These are phyloP conservation scores for Thermoascus crustaceus DNA, from an alignment of 2,329 filamentous ascomycete species.

Conservation along the genomic window DNA sequence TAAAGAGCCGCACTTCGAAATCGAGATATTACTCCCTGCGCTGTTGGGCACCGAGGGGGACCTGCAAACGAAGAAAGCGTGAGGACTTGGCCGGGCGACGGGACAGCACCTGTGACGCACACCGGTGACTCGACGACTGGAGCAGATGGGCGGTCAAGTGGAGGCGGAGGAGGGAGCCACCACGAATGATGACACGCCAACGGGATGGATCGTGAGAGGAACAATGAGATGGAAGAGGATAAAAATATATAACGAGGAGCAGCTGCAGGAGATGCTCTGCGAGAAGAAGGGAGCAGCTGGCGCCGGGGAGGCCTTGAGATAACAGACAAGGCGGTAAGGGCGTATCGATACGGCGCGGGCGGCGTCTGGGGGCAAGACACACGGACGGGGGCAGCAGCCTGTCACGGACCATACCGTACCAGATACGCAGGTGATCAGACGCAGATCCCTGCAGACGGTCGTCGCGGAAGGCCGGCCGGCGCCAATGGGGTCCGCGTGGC, in stretches of 20 bases:
- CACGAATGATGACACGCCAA: background rate
- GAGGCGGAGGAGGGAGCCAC: conserved; percentile 3
- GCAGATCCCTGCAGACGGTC: background rate
- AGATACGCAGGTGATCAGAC: conserved; percentile 1
- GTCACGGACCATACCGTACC: conserved; percentile 2
- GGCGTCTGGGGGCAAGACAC: background rate
- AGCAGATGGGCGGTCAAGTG: conserved; percentile 16
- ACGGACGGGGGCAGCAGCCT: background rate
- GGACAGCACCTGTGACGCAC: conserved; percentile 32
- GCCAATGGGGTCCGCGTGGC: background rate
- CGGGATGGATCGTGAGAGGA: background rate
- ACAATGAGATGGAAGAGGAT: background rate
- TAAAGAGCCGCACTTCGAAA: conserved; percentile 1
- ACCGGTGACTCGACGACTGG: conserved; percentile 32
- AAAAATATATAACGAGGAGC: background rate
- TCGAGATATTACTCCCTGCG: conserved; percentile 9
- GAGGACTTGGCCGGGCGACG: conserved; percentile 8
- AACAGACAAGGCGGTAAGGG: conserved; percentile 1
- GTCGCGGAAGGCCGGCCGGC: background rate
- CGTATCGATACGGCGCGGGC: background rate
- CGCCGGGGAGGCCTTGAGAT: background rate
- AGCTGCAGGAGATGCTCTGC: background rate
- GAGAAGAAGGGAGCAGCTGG: background rate
- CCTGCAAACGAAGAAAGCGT: conserved; percentile 9
- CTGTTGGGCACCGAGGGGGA: conserved; percentile 8